These are phyloP conservation scores for Ophiostoma australiae DNA, from an alignment of 2,329 filamentous ascomycete genomes.

Conservation along the genomic window DNA sequence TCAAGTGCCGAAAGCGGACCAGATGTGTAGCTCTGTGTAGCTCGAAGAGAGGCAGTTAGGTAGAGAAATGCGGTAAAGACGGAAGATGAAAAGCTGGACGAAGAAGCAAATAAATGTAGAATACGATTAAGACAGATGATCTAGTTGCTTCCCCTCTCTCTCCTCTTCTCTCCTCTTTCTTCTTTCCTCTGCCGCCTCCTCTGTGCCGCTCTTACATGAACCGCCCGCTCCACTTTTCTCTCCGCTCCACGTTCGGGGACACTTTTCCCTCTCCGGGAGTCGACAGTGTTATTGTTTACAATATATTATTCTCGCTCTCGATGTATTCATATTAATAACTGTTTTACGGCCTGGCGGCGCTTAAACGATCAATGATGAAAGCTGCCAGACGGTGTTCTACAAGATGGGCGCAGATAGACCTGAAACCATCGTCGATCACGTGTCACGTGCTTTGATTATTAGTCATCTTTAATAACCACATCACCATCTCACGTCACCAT, in stretches of 20 bases:
- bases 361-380: too few species aligned
- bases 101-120: not conserved
- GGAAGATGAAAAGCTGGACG: not conserved
- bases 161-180: not conserved
- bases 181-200: not conserved
- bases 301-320: too few species aligned
- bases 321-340: too few species aligned
- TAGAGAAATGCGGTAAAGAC: not conserved
- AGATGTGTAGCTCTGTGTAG: not conserved
- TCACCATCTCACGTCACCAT: too few species aligned
- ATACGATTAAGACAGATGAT: not conserved
- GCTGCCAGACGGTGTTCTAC: too few species aligned
- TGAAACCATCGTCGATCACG: too few species aligned
- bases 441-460: too few species aligned
- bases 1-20: slow-evolving; percentile 5
- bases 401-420: too few species aligned
- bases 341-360: too few species aligned
- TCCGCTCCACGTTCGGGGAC: not conserved
- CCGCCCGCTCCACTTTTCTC: not conserved
- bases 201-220: slow-evolving; percentile 5
- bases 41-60: not conserved
- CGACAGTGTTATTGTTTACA: too few species aligned
- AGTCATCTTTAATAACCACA: too few species aligned
- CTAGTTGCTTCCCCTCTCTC: not conserved
- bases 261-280: not conserved